phyloP scores from a whole-genome alignment of 202 grass and related monocot species.

The Setaria viridis region DNA sequence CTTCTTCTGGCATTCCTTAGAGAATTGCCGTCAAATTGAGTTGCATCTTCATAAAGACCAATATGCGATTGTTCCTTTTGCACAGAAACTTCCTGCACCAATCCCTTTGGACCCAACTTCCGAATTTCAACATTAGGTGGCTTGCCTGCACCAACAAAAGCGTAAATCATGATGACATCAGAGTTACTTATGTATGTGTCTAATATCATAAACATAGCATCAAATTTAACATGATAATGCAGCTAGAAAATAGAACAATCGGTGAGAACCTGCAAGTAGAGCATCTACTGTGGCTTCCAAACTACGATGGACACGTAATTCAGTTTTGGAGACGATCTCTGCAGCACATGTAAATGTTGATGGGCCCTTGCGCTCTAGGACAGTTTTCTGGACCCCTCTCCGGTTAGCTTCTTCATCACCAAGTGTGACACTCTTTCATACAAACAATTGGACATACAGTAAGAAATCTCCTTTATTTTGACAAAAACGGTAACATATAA shows the following conservation, averaged over 20 bases:
- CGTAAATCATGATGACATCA: background rate
- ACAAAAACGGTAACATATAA: background rate
- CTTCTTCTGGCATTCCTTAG: constrained; percentile 49
- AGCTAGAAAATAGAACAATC: constrained; percentile 33
- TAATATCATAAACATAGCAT: background rate
- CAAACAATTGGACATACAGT: constrained; percentile 5
- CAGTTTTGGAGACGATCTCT: constrained; percentile 92
- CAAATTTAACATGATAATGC: constrained; percentile 26
- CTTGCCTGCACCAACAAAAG: constrained; percentile 65
- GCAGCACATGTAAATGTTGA: constrained; percentile 90
- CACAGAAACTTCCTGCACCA: constrained; percentile 44
- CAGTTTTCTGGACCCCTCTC: constrained; percentile 91
- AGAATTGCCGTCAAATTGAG: constrained; percentile 33
- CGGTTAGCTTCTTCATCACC: constrained; percentile 88
- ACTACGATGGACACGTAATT: constrained; percentile 70
- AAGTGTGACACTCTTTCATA: constrained; percentile 80
- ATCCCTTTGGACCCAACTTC: constrained; percentile 58
- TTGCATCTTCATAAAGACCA: constrained; percentile 39
- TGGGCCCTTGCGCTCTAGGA: constrained; percentile 80
- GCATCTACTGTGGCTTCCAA: constrained; percentile 87
- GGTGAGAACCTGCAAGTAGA: constrained; percentile 79
- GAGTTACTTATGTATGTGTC: constrained; percentile 16
- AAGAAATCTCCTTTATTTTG: background rate
- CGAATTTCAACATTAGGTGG: constrained; percentile 76
- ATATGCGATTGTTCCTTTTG: constrained; percentile 44